Conservation (phyloP, 2,329 filamentous ascomycete species). For the Pseudopithomyces chartarum region DNA sequence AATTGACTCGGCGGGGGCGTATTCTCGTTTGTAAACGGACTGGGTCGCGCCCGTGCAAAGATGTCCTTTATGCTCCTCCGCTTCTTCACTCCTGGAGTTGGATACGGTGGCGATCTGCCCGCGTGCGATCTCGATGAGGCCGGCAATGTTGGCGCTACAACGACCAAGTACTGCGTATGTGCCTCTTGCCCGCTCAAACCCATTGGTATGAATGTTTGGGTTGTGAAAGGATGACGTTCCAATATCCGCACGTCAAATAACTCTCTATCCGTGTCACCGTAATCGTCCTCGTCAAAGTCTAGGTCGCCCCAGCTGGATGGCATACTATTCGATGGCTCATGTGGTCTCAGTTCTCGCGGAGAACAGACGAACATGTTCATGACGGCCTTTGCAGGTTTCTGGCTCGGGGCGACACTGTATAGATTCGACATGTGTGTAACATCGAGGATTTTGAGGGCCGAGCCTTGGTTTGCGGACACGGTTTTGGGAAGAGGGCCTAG, state of each 20-base stretch:
- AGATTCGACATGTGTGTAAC: constrained; percentile 75
- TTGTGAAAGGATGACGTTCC: constrained; percentile 91
- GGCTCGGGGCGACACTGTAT: constrained; percentile 69
- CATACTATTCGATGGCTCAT: constrained; percentile 42
- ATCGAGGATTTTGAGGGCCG: constrained; percentile 82
- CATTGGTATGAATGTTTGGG: constrained; percentile 89
- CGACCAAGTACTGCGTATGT: constrained; percentile 72
- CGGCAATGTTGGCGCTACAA: constrained; percentile 81
- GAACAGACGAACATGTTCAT: constrained; percentile 92
- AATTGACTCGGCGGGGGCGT: constrained; percentile 41
- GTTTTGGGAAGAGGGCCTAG: constrained; percentile 52
- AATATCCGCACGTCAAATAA: constrained; percentile 73
- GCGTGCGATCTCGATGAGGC: constrained; percentile 41
- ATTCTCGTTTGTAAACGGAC: constrained; percentile 58
- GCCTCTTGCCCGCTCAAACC: constrained; percentile 56
- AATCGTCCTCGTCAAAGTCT: constrained; percentile 39
- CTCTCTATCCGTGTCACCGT: constrained; percentile 25
- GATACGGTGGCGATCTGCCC: constrained; percentile 50
- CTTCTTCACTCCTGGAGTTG: constrained; percentile 36
- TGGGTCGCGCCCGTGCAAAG: constrained; percentile 48
- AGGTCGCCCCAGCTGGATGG: constrained; percentile 41
- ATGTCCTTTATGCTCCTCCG: constrained; percentile 43
- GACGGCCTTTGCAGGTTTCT: constrained; percentile 61
- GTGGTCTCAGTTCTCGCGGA: constrained; percentile 61
- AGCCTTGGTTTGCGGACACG: constrained; percentile 79